Conservation (phyloP, 225 moss, liverwort and hornwort genomes). For the Ulota crispa region DNA sequence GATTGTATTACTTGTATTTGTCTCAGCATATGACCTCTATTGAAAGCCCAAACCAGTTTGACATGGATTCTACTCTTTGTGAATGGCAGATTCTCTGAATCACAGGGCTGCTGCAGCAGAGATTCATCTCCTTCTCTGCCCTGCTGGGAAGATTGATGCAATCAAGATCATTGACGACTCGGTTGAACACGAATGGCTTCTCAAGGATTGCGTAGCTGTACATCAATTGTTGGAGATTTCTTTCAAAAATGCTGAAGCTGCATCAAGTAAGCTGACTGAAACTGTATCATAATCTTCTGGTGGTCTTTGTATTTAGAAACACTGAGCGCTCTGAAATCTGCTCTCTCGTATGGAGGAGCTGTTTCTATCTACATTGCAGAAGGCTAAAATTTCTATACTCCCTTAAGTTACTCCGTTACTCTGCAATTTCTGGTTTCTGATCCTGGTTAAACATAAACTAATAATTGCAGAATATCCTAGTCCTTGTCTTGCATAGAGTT, state of each 20-base stretch:
- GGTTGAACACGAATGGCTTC: constrained; percentile 58
- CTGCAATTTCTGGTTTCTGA: constrained; percentile 5
- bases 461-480: not conserved
- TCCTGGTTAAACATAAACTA: not conserved
- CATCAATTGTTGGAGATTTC: constrained; percentile 64
- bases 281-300: not conserved
- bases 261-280: constrained; percentile 50
- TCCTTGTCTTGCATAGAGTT: not conserved
- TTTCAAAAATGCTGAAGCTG: constrained; percentile 71
- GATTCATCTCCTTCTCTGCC: constrained; percentile 70
- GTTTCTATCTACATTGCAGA: not conserved
- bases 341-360: not conserved
- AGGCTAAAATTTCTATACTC: not conserved
- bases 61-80: not conserved
- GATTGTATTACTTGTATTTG: not conserved
- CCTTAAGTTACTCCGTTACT: not conserved
- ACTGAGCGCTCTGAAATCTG: not conserved
- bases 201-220: constrained; percentile 82
- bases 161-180: constrained; percentile 84
- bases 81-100: constrained; percentile 60
- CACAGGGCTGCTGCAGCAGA: constrained; percentile 93
- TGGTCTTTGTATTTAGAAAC: not conserved
- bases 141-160: constrained; percentile 68
- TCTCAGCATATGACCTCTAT: not conserved
- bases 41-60: not conserved